phyloP scores from a whole-genome alignment of 139 green algal genomes.

The Ettlia oleoabundans region DNA sequence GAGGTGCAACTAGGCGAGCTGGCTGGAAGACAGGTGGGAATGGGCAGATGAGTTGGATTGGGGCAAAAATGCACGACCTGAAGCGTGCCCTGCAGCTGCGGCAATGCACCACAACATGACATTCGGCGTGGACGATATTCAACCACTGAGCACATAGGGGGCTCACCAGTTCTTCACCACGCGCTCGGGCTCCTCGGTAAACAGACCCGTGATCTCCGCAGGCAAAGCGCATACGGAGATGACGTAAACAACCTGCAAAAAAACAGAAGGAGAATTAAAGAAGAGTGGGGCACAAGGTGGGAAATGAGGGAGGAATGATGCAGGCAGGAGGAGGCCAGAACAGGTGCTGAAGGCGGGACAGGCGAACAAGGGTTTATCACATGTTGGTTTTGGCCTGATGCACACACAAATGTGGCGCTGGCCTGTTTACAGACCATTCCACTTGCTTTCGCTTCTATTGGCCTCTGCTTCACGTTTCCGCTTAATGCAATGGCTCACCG shows the following conservation, averaged over 20 bases:
- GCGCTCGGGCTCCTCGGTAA: constrained; percentile 61
- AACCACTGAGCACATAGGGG: too few relatives aligned
- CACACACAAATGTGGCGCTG: too few relatives aligned
- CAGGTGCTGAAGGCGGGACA: too few relatives aligned
- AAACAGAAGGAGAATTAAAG: neutral
- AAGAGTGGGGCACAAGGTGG: neutral
- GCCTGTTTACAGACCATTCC: neutral
- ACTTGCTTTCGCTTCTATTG: too few relatives aligned
- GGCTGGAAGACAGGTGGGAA: neutral
- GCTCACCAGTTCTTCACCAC: constrained; percentile 88
- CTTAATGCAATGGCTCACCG: constrained; percentile 52
- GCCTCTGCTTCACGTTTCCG: neutral
- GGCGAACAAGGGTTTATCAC: too few relatives aligned
- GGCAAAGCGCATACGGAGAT: constrained; percentile 66
- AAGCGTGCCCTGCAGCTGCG: too few relatives aligned
- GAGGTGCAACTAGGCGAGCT: neutral
- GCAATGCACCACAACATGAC: too few relatives aligned
- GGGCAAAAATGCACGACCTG: too few relatives aligned
- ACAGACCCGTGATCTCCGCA: constrained; percentile 66
- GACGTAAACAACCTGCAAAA: constrained; percentile 17
- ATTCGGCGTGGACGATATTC: too few relatives aligned
- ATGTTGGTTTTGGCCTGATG: too few relatives aligned
- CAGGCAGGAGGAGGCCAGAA: too few relatives aligned
- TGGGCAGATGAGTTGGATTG: too few relatives aligned
- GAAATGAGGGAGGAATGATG: neutral